Conservation (phyloP, 495 filamentous ascomycete species). For the Lepidopterella palustris region DNA sequence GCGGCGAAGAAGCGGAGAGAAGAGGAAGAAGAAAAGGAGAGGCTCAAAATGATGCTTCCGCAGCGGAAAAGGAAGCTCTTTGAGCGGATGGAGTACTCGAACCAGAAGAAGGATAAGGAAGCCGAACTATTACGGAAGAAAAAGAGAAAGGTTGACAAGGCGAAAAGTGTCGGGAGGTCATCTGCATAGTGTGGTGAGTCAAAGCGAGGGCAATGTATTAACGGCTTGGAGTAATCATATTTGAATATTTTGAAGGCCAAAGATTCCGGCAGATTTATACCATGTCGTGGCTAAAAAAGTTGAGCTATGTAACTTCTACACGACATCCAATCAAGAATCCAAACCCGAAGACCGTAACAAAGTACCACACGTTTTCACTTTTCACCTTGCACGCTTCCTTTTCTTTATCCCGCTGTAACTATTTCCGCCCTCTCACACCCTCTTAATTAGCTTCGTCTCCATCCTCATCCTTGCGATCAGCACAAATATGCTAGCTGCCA, state of each 20-base stretch:
- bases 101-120: constrained; percentile 39
- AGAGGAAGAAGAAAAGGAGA: constrained; percentile 39
- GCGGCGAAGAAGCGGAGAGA: constrained; percentile 32
- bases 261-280: no score
- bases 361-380: no score
- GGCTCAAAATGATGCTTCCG: constrained; percentile 41
- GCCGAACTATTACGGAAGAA: constrained; percentile 65
- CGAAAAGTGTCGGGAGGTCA: constrained; percentile 22
- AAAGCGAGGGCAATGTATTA: no score
- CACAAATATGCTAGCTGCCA: constrained; percentile 7
- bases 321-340: no score
- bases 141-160: constrained; percentile 82
- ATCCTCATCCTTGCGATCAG: constrained; percentile 15
- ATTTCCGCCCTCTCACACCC: constrained; percentile 5
- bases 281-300: no score
- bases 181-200: no score
- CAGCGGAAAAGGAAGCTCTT: constrained; percentile 40
- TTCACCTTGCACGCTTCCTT: no score
- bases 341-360: no score
- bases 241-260: no score
- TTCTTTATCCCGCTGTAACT: no score
- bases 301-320: no score
- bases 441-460: constrained; percentile 10
- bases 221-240: no score
- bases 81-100: constrained; percentile 41